Conservation (phyloP, 2,329 filamentous ascomycete species). For the Sordariomycetes sp. region DNA sequence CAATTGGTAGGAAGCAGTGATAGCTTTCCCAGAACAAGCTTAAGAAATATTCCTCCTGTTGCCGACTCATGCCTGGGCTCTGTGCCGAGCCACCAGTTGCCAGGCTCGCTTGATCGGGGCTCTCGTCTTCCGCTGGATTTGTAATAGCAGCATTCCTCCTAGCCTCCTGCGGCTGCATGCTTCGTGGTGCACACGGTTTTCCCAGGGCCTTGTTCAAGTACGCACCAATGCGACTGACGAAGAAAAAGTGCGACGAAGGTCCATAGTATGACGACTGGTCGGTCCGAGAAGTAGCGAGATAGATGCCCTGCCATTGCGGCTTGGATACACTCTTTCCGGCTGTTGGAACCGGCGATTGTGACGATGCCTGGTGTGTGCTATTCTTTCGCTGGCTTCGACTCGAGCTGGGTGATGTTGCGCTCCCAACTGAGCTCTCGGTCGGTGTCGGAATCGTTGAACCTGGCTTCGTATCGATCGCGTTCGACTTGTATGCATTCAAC, state of each 20-base stretch:
- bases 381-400: not conserved
- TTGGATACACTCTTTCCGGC: too few relatives aligned
- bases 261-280: constrained; percentile 31
- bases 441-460: constrained; percentile 5
- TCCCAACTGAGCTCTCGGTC: constrained; percentile 2
- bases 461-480: too few relatives aligned
- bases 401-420: not conserved
- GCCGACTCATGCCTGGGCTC: constrained; percentile 17
- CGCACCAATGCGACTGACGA: constrained; percentile 28
- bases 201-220: constrained; percentile 23
- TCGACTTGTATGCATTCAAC: constrained; percentile 4
- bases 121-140: constrained; percentile 1
- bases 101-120: not conserved
- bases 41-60: constrained; percentile 30
- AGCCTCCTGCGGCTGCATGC: constrained; percentile 8
- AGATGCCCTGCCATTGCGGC: constrained; percentile 20
- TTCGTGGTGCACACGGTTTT: constrained; percentile 10
- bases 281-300: constrained; percentile 22
- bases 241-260: constrained; percentile 33
- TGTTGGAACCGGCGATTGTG: too few relatives aligned
- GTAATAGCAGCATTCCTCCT: constrained; percentile 6
- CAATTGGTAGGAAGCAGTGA: constrained; percentile 4
- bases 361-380: not conserved
- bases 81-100: not conserved
- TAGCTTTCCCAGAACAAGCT: constrained; percentile 7